Conservation (phyloP, 192 early-diverging fungal genomes). For the Rhizophagus sp. region DNA sequence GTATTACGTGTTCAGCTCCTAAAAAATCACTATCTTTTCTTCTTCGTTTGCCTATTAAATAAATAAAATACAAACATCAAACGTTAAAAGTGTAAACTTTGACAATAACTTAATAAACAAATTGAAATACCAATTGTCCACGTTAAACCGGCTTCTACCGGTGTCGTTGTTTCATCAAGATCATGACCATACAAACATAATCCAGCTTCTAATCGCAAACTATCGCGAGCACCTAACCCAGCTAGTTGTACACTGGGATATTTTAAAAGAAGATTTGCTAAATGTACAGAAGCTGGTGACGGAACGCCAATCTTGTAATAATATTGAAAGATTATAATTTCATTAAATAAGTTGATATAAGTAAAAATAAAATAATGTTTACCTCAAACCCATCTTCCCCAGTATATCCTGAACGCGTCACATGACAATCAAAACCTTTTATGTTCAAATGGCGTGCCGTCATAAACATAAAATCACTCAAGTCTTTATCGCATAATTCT, state of each 20-base stretch:
- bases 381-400: conserved; percentile 99
- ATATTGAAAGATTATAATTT: background rate
- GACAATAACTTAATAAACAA: background rate
- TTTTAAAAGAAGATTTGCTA: conserved; percentile 70
- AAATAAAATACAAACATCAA: background rate
- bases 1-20: conserved; percentile 81
- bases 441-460: conserved; percentile 70
- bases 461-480: conserved; percentile 90
- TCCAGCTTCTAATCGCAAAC: conserved; percentile 93
- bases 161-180: conserved; percentile 87
- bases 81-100: background rate
- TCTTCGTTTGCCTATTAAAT: conserved; percentile 71
- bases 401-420: conserved; percentile 97
- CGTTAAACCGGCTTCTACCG: conserved; percentile 88
- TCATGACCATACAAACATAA: conserved; percentile 98
- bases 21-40: conserved; percentile 90
- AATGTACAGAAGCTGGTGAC: conserved; percentile 60
- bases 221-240: conserved; percentile 94
- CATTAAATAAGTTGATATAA: background rate
- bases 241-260: conserved; percentile 84
- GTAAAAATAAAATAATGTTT: background rate
- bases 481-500: conserved; percentile 52
- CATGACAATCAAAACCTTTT: conserved; percentile 76
- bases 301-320: conserved; percentile 78
- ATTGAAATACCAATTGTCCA: conserved; percentile 85